phyloP scores from a whole-genome alignment of 352 stramenopile species.

The Saprolegnia diclina region DNA sequence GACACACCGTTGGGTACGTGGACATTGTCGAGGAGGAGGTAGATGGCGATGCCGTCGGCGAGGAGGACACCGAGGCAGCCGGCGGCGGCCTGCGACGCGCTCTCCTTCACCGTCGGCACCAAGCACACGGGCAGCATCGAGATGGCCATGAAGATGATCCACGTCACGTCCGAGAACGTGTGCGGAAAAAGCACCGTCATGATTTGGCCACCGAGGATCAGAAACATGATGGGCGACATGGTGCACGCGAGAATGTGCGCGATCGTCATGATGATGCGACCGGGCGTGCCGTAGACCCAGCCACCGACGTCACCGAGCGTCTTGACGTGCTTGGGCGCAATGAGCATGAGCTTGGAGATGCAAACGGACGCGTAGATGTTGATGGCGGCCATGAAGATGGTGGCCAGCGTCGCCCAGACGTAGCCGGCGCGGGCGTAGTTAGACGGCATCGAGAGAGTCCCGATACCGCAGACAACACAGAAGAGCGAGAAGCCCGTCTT shows the following conservation, averaged over 20 bases:
- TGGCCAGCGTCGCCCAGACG: constrained; percentile 5
- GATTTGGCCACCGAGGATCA: constrained; percentile 23
- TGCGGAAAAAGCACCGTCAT: constrained; percentile 12
- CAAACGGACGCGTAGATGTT: constrained; percentile 27
- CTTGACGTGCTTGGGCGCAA: constrained; percentile 17
- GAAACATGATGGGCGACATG: constrained; percentile 19
- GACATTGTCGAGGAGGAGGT: constrained; percentile 21
- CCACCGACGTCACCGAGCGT: constrained; percentile 27
- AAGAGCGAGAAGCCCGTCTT: constrained; percentile 26
- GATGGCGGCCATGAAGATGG: constrained; percentile 27
- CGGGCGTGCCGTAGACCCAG: constrained; percentile 16
- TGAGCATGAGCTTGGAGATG: constrained; percentile 26
- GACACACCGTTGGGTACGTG: constrained; percentile 7
- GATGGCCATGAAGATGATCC: constrained; percentile 29
- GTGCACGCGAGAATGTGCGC: constrained; percentile 25
- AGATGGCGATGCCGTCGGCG: constrained; percentile 22
- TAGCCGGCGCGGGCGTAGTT: constrained; percentile 26
- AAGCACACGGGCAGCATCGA: constrained; percentile 27
- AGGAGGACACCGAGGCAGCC: constrained; percentile 22
- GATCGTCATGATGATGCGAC: constrained; percentile 10
- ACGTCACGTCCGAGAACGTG: constrained; percentile 13
- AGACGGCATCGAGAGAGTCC: constrained; percentile 20
- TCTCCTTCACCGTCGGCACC: constrained; percentile 27
- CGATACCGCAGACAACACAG: constrained; percentile 29
- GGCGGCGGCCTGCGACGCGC: constrained; percentile 11